Evolutionary conservation across 2,329 filamentous ascomycete genomes (phyloP), one percentile per base, ranked within the genome.

Genomic region (Mariannaea sp.): DNA sequence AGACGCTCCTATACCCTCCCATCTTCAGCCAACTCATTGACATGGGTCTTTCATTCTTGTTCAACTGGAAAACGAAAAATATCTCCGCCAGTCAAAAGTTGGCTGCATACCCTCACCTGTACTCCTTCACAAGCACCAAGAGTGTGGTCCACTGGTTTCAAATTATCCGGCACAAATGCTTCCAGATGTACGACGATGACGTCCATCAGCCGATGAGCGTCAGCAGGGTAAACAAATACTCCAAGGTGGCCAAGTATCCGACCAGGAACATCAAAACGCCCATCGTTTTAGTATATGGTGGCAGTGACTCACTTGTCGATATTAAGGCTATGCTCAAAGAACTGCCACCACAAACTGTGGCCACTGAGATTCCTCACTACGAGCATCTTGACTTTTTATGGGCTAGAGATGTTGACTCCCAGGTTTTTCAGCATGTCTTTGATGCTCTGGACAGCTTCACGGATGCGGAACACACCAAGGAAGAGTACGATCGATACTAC

Each of bases 61-160:
- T 99, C 73, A 88, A 89, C 64, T 99, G 94, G 94, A 84, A 83
- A 56, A 89, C 88, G 4, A 78, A 79, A 53, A 99, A 97, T 70
- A 97, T 99, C 57, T 85, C 85, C 7, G 76, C 84, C 1, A 86
- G 88, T 52, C 94, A 99, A 72, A 99, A 99, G 69, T 83, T 99
- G 14, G 94, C 94, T 2, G 92, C 92, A 1, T 99, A 99, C 70
- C 88, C 93, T 8, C 94, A 99, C 75, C 77, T 99, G 0, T 99
- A 96, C 76, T 97, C 92, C 0, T 97, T 93, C 71, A 97, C 93
- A 0, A 96, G 90, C 70, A 96, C 92, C 52, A 99, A 99, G 74
- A 92, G 88, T 16, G 92, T 99, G 7, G 94, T 99, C 0, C 94
- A 99, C 70, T 99, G 94, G 94, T 99, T 99, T 71, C 94, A 99